Conservation (phyloP, 345 rosid genomes). For the Pistacia integerrima region DNA sequence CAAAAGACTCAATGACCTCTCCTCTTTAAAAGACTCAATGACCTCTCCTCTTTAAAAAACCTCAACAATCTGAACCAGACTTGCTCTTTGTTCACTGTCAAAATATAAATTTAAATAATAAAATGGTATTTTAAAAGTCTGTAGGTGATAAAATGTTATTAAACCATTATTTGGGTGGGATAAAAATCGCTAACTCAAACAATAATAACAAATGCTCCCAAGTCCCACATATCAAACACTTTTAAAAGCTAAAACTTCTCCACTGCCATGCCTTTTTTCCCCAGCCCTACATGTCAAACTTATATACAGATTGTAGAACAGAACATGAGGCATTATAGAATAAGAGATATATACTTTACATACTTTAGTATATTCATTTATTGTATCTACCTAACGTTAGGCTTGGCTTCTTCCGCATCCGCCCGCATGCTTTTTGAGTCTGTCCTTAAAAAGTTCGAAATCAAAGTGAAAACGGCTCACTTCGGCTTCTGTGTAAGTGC, state of each 20-base stretch:
- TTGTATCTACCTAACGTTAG: neutral
- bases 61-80: too few species aligned
- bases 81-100: too few species aligned
- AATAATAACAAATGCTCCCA: too few species aligned
- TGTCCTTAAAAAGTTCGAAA: neutral
- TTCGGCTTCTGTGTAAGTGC: constrained; percentile 1
- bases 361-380: neutral
- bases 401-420: neutral
- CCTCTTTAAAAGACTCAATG: too few species aligned
- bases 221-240: too few species aligned
- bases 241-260: neutral
- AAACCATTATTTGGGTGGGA: too few species aligned
- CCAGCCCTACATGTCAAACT: neutral
- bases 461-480: neutral
- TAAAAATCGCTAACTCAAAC: too few species aligned
- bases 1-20: too few species aligned
- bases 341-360: neutral
- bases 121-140: too few species aligned
- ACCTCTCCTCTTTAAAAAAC: too few species aligned
- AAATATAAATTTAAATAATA: too few species aligned
- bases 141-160: too few species aligned
- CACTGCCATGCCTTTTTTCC: neutral
- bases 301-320: neutral
- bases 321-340: neutral
- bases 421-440: neutral